Base-by-base conservation (phyloP, 495 filamentous ascomycete species). In the Xylaria telfairii region DNA sequence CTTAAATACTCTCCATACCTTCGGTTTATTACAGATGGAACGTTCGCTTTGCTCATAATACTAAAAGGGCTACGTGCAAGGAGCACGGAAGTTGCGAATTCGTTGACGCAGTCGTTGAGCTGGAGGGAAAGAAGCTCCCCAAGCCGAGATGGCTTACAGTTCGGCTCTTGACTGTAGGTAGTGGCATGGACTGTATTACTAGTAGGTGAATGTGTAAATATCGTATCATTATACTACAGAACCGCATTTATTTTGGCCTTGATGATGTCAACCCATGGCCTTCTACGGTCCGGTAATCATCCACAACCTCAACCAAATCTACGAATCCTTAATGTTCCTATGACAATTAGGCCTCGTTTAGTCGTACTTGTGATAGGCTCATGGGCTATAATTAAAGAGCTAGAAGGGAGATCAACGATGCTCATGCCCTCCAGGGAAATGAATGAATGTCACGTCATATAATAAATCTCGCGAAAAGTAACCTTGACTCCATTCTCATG, bases 1-100 rank as follows among this genome's bases (percentile, higher is more conserved):
- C 96, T 75, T 98, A 90, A 85, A 71, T 51, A 54, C 51, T 41
- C n/a, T n/a, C 6, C 32, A 59, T 37, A 6, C 21, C 10, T 19
- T 37, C 13, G 19, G 17, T 57, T 61, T 56, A 56, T 17, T 4
- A 39, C 1, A 8, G n/a, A 21, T 24, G 51, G 37, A 61, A 63
- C 4, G 28, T 19, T 19, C 54, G 13, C 19, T 44, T 7, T 51
- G 1, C 44, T 21, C 13, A 37, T 37, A 7, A n/a, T n/a, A 10
- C 6, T 21, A 4, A 4, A 24, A 30, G 4, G 26, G 26, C 51
- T 30, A 26, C 6, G 10, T 30, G 26, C 51, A 17, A 17, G 13
- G 51, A 28, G 13, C 51, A 30, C 30, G 30, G 4, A 26, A 17
- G 13, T 30, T 24, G 4, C 24, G 51, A 3, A 5, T 30, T 54